Base-by-base conservation (phyloP, 75 land plant species). In the Sequoiadendron giganteum region DNA sequence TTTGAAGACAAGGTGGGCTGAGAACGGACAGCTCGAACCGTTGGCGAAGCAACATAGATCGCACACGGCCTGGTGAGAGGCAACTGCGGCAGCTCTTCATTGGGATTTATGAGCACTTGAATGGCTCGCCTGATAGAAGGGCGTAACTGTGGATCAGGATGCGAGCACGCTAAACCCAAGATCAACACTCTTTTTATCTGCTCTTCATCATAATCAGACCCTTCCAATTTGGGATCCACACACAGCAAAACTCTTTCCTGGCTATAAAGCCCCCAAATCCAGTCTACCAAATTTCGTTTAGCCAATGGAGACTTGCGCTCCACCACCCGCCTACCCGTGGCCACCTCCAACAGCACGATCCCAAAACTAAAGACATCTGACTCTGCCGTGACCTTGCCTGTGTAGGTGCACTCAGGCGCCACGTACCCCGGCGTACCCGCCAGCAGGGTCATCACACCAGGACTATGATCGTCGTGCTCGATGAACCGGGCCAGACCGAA, bases 61-160 rank as follows among this genome's bases (percentile, higher is more conserved):
- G 79, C 79, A 42, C 38, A 1, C 3, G 79, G 79, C 79, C 79
- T 77, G 36, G 79, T 34, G 16, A 34, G 16, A 32, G 79, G 79
- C 36, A 77, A 11, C 52, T 48, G 52, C 52, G 52, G 52, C 52
- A 48, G 52, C 13, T 48, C 52, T 8, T 48, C 52, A 77, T 34
- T 36, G 2, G 79, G 79, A 14, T 77, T 77, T 2, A 77, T 34
- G 18, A 94, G 85, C 68, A 90, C 61, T 19, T 84, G 91, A 48
- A 90, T 86, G 16, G 92, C 93, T 72, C 93, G 95, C 73, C 88
- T 91, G 91, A 93, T 91, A 19, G 85, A 88, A 1, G 96, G 96
- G 58, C 96, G 89, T 2, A 55, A 55, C 52, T 48, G 52, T 10
- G 52, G 52, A 48, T 48, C 52, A 48, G 52, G 52, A 48, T 48